Evolutionary conservation across 441 rosid genomes (phyloP), one percentile per base, ranked within the genome.

Genomic region (Codiaeum variegatum): DNA sequence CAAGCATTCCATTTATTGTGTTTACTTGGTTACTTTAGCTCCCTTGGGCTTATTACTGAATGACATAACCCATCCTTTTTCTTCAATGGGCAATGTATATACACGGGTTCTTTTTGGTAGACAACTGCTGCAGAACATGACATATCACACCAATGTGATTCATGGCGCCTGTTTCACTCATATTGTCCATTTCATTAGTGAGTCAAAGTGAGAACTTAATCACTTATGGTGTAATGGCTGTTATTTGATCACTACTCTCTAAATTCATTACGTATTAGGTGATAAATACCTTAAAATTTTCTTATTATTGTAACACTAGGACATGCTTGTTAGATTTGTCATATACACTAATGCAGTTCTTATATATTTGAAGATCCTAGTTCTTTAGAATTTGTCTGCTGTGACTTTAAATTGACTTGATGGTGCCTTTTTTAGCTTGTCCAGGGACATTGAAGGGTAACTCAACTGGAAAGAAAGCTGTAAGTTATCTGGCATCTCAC

Each of bases 401-500:
- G 61, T 23, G 47, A 16, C 55, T 44, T 54, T 26, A 36, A 44
- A 38, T 38, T 19, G n/a, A 31, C 55, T 16, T 60, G 29, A 24
- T 63, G 29, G 44, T 55, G 46, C 32, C 23, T 55, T 40, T 49
- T 44, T 75, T 70, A 56, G 62, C n/a, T 59, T 21, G 36, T 60
- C 40, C 47, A 49, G 60, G 62, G 21, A 21, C 46, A 10, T 18
- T n/a, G 24, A 32, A 8, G 15, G 12, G 51, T 67, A 32, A 59
- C 40, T 59, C 62, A 29, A 52, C 63, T 63, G 54, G 40, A 7
- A 34, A 69, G 23, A 49, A 40, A 16, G 24, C 51, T 16, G 46
- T 24, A 49, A 49, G 40, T 34, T 40, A 38, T 29, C 15, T 61
- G 67, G 24, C 34, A 47, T 62, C 74, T 62, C 54, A 62, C 24